phyloP scores from a whole-genome alignment of 2,329 filamentous ascomycete genomes.

The Ophiostoma triangulosporum region DNA sequence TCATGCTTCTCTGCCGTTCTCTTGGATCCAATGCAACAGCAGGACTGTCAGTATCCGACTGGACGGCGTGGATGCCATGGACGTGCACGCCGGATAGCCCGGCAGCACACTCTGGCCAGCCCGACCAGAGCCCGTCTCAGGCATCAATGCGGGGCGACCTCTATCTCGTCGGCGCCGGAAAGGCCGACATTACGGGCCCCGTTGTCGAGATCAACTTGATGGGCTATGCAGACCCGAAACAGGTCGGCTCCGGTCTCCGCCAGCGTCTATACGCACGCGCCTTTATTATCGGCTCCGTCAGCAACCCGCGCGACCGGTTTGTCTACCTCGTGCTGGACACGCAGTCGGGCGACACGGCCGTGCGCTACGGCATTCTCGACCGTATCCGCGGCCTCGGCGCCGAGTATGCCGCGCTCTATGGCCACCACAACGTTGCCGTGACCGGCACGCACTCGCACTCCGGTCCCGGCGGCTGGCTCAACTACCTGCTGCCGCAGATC shows the following conservation, averaged over 20 bases:
- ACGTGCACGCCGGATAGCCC: background rate
- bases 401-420: conserved; percentile 57
- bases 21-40: background rate
- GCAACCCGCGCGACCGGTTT: conserved; percentile 55
- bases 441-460: conserved; percentile 86
- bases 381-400: conserved; percentile 58
- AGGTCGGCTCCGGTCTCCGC: conserved; percentile 70
- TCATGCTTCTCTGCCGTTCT: background rate
- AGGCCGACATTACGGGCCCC: conserved; percentile 48
- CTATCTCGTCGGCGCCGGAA: conserved; percentile 39
- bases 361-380: conserved; percentile 70
- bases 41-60: background rate
- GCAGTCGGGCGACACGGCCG: conserved; percentile 72
- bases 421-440: conserved; percentile 69
- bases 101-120: too few species aligned
- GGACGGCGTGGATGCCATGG: background rate
- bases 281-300: conserved; percentile 65
- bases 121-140: background rate
- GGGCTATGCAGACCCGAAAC: conserved; percentile 69
- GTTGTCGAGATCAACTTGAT: conserved; percentile 84
- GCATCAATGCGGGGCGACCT: background rate
- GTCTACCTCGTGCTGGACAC: conserved; percentile 81
- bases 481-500: conserved; percentile 81
- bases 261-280: conserved; percentile 77
- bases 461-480: conserved; percentile 81